phyloP scores from a whole-genome alignment of 192 early-diverging fungal genomes.

The Gigaspora rosea region DNA sequence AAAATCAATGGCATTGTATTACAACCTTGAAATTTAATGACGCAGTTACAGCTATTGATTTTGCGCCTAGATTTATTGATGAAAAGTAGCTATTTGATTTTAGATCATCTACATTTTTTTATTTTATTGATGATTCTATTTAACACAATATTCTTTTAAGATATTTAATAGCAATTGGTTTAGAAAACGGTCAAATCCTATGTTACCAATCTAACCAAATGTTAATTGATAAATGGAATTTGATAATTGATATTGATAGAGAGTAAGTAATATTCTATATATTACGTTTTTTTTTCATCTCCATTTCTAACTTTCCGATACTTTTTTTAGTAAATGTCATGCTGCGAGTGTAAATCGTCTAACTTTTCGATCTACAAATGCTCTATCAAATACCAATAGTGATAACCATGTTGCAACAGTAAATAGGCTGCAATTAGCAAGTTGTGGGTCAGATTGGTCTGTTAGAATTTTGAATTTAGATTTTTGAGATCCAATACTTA shows the following conservation, averaged over 20 bases:
- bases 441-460: slow-evolving; percentile 72
- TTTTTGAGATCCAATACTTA: too few relatives aligned
- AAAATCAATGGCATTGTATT: slow-evolving; percentile 44
- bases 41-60: slow-evolving; percentile 82
- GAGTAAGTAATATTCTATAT: slow-evolving; percentile 40
- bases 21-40: slow-evolving; percentile 75
- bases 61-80: slow-evolving; percentile 56
- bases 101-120: background rate
- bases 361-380: background rate
- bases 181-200: slow-evolving; percentile 79
- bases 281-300: background rate
- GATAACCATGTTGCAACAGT: background rate
- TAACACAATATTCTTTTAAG: background rate
- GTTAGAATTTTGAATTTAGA: slow-evolving; percentile 65
- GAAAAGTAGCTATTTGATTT: slow-evolving; percentile 33
- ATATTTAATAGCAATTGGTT: slow-evolving; percentile 77
- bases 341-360: slow-evolving; percentile 36
- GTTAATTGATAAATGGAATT: slow-evolving; percentile 38
- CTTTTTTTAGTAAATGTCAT: slow-evolving; percentile 32
- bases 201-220: slow-evolving; percentile 47
- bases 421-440: slow-evolving; percentile 58
- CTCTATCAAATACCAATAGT: background rate
- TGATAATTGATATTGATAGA: slow-evolving; percentile 43
- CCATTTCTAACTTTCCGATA: background rate
- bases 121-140: slow-evolving; percentile 32